Conservation (phyloP, 2,329 filamentous ascomycete species). For the Nothopassalora personata region DNA sequence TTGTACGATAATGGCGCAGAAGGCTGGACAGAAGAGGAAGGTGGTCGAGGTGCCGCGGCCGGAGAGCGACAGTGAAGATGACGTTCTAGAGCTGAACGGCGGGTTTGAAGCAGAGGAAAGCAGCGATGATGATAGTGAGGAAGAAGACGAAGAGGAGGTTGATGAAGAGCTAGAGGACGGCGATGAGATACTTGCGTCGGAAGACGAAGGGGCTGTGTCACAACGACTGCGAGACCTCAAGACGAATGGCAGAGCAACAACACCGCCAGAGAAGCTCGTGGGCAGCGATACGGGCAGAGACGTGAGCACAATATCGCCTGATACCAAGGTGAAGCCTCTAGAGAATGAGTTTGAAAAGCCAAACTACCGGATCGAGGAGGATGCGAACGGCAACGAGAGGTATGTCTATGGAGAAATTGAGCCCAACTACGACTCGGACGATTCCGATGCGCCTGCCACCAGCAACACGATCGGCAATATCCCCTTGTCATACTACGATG, state of each 20-base stretch:
- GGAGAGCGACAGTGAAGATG: conserved; percentile 30
- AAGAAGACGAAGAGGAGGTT: conserved; percentile 29
- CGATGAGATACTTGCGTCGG: conserved; percentile 38
- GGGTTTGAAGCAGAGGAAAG: conserved; percentile 30
- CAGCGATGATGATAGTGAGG: conserved; percentile 32
- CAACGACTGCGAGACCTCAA: conserved; percentile 42
- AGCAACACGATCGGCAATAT: conserved; percentile 95
- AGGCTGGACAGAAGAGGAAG: conserved; percentile 41
- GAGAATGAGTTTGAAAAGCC: conserved; percentile 31
- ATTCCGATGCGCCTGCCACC: conserved; percentile 73
- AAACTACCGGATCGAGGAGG: conserved; percentile 61
- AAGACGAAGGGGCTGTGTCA: conserved; percentile 39
- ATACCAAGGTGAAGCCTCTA: conserved; percentile 18
- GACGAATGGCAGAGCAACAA: conserved; percentile 26
- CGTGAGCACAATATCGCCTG: conserved; percentile 19
- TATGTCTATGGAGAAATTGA: conserved; percentile 94
- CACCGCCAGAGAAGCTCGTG: conserved; percentile 21
- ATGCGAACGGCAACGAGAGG: conserved; percentile 84
- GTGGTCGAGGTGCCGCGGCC: conserved; percentile 34
- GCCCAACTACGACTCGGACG: conserved; percentile 92
- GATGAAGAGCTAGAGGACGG: conserved; percentile 35
- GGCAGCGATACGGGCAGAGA: conserved; percentile 26
- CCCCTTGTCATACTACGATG: conserved; percentile 89
- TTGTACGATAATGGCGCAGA: conserved; percentile 23
- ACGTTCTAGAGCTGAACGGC: conserved; percentile 31